Conservation (phyloP, 2,329 filamentous ascomycete species). For the Hypoxylon rubiginosum region DNA sequence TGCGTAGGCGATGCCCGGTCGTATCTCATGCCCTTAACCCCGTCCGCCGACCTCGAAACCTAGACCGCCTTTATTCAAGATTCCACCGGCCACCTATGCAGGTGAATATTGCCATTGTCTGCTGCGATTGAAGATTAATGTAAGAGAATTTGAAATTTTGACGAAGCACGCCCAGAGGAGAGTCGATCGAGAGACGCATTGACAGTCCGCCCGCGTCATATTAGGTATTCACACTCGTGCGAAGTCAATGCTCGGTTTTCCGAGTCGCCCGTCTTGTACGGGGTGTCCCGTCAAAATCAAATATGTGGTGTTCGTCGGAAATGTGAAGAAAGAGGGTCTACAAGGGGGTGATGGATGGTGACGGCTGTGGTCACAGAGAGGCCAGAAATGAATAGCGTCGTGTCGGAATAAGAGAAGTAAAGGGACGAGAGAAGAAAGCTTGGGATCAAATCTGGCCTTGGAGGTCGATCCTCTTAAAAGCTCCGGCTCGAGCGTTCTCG, state of each 20-base stretch:
- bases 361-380: conserved; percentile 20
- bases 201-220: conserved; percentile 37
- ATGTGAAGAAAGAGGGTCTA: conserved; percentile 27
- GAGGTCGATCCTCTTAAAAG: conserved; percentile 92
- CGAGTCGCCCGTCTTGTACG: conserved; percentile 26
- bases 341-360: conserved; percentile 21
- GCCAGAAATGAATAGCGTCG: conserved; percentile 20
- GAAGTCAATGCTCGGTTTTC: conserved; percentile 38
- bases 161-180: conserved; percentile 25
- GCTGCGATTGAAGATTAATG: conserved; percentile 42
- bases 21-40: conserved; percentile 17
- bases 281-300: conserved; percentile 32
- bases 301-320: conserved; percentile 20
- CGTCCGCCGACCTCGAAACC: conserved; percentile 18
- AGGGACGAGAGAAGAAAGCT: conserved; percentile 39
- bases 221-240: conserved; percentile 33
- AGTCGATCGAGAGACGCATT: conserved; percentile 40
- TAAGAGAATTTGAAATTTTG: conserved; percentile 19
- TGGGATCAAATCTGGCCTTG: conserved; percentile 88
- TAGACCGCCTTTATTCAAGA: conserved; percentile 8
- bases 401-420: conserved; percentile 34
- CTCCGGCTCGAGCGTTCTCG: conserved; percentile 77
- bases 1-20: conserved; percentile 5
- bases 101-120: conserved; percentile 22
- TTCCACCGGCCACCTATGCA: conserved; percentile 21